Conservation (phyloP, 164 flowering plant species). For the Tinospora cordifolia region DNA sequence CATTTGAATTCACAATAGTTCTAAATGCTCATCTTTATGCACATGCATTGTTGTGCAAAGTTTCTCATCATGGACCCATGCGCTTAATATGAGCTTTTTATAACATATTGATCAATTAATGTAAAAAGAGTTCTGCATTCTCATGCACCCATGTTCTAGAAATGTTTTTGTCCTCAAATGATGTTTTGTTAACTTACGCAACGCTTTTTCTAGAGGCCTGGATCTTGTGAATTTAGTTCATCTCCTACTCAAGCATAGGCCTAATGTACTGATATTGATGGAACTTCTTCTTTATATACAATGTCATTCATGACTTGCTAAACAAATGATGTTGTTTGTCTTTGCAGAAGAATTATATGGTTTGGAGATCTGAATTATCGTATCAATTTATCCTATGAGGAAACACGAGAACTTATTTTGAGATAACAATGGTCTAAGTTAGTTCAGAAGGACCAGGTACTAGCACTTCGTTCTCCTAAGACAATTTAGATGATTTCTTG, state of each 20-base stretch:
- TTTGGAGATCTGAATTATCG: constrained; percentile 93
- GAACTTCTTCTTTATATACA: background rate
- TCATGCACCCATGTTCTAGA: background rate
- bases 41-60: background rate
- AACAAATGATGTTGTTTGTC: background rate
- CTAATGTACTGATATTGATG: too few species aligned
- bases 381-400: constrained; percentile 64
- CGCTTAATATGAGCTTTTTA: too few species aligned
- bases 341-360: constrained; percentile 83
- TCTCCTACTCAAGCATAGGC: too few species aligned
- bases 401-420: constrained; percentile 56
- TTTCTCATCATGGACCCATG: background rate
- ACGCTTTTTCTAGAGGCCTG: too few species aligned
- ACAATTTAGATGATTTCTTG: background rate
- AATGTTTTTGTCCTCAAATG: background rate
- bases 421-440: constrained; percentile 62
- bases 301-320: background rate
- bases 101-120: background rate
- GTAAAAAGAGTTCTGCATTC: background rate
- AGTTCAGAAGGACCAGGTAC: constrained; percentile 78
- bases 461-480: background rate
- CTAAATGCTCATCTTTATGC: background rate
- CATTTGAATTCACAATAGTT: background rate
- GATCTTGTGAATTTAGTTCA: too few species aligned
- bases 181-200: background rate